Evolutionary conservation across 2,329 filamentous ascomycete genomes (phyloP).

Genomic region (Ceratocystis smalleyi): DNA sequence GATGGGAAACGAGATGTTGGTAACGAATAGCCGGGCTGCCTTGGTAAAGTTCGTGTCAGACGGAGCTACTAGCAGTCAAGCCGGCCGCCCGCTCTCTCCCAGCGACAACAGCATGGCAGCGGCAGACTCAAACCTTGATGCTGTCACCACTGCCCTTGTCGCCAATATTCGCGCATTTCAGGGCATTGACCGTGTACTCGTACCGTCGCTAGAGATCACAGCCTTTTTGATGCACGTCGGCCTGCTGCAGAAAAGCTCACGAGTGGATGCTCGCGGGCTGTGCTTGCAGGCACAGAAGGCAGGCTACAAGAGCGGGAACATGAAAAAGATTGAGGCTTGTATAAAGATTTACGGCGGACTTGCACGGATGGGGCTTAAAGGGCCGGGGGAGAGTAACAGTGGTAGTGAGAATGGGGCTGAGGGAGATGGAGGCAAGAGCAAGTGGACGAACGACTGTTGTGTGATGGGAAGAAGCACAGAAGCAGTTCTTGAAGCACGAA

Average conservation of each 20-base stretch:
- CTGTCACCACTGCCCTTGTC: slow-evolving; percentile 36
- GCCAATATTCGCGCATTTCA: slow-evolving; percentile 38
- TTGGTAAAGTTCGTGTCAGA: slow-evolving; percentile 39
- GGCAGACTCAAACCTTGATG: slow-evolving; percentile 26
- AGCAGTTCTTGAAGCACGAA: slow-evolving; percentile 38
- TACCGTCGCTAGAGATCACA: slow-evolving; percentile 62
- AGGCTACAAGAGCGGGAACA: slow-evolving; percentile 68
- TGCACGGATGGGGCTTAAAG: slow-evolving; percentile 26
- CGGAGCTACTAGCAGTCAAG: background rate
- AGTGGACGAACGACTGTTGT: background rate
- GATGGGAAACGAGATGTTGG: slow-evolving; percentile 59
- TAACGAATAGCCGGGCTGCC: slow-evolving; percentile 52
- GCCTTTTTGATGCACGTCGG: slow-evolving; percentile 59
- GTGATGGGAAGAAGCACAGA: slow-evolving; percentile 17
- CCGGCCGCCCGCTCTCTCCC: no score
- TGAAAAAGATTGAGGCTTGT: slow-evolving; percentile 67
- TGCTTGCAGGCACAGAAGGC: slow-evolving; percentile 60
- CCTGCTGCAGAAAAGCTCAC: slow-evolving; percentile 29
- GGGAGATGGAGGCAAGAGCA: background rate
- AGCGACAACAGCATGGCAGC: background rate
- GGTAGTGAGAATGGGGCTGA: background rate
- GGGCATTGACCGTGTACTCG: slow-evolving; percentile 51
- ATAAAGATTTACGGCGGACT: slow-evolving; percentile 65
- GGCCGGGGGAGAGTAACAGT: slow-evolving; percentile 1
- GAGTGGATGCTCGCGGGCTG: slow-evolving; percentile 37